A percentile compares a stretch with the other conserved stretches of the same genome.
Evolutionary conservation across 2,329 filamentous ascomycete species (phyloP).

Genomic region (Fusarium sublunatum): DNA sequence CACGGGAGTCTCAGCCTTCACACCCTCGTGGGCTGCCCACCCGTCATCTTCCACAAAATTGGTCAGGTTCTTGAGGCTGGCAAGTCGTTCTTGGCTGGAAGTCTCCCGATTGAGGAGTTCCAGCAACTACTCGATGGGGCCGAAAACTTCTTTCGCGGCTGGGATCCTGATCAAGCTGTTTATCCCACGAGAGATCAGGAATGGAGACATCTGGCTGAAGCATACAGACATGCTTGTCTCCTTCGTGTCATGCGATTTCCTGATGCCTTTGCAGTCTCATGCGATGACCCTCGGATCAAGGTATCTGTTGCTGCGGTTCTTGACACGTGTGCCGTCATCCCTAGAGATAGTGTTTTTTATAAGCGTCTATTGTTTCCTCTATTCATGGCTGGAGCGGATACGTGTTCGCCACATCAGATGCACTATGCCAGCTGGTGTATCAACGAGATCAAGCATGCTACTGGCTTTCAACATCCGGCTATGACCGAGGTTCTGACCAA

Average conservation of each 20-base stretch:
- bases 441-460: constrained; percentile 40
- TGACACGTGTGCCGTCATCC: constrained; percentile 40
- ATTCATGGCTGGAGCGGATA: constrained; percentile 45
- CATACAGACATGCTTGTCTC: constrained; percentile 47
- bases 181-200: constrained; percentile 46
- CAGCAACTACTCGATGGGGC: constrained; percentile 27
- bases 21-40: constrained; percentile 45
- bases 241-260: constrained; percentile 45
- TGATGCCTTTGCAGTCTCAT: constrained; percentile 41
- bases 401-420: constrained; percentile 38
- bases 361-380: constrained; percentile 47
- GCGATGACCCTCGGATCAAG: constrained; percentile 38
- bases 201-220: constrained; percentile 46
- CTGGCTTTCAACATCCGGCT: constrained; percentile 42
- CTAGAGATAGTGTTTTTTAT: constrained; percentile 41
- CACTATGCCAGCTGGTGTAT: constrained; percentile 45
- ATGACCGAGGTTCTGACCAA: constrained; percentile 43
- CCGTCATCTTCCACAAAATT: constrained; percentile 42
- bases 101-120: constrained; percentile 17
- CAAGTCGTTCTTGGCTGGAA: constrained; percentile 29
- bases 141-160: constrained; percentile 43
- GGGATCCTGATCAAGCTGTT: constrained; percentile 39
- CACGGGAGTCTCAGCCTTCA: constrained; percentile 42
- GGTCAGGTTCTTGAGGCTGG: constrained; percentile 41
- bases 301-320: constrained; percentile 42